A percentile compares a stretch with the other conserved stretches of the same genome.
These are phyloP conservation scores for Leccinum pachyderme DNA, from an alignment of 1,284 basidiomycete species.

Conservation along the genomic window DNA sequence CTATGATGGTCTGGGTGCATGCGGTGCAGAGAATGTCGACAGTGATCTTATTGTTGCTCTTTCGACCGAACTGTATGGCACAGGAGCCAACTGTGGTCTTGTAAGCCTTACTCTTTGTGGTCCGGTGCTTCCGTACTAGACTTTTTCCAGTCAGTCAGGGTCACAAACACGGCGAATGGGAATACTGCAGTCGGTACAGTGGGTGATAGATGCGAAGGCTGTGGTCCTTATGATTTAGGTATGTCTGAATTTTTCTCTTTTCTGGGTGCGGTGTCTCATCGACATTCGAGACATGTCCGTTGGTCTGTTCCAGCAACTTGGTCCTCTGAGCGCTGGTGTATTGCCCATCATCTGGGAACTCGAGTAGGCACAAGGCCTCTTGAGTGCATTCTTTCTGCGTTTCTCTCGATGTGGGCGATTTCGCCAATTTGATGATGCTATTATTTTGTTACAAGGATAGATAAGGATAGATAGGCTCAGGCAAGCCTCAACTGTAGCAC, in stretches of 20 bases:
- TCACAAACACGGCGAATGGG: constrained; percentile 46
- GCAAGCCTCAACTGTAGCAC: constrained; percentile 22
- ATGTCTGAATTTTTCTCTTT: constrained; percentile 15
- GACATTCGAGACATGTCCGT: constrained; percentile 52
- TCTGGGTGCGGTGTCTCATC: constrained; percentile 3
- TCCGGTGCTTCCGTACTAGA: constrained; percentile 8
- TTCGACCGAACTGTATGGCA: constrained; percentile 41
- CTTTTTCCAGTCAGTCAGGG: constrained; percentile 43
- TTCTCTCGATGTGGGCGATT: background rate
- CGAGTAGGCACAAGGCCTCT: constrained; percentile 40
- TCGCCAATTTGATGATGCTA: constrained; percentile 11
- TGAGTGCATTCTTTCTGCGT: constrained; percentile 9
- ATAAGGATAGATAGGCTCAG: constrained; percentile 9
- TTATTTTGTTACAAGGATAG: constrained; percentile 9
- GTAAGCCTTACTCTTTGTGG: constrained; percentile 30
- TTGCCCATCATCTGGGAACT: constrained; percentile 53
- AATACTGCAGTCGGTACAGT: constrained; percentile 41
- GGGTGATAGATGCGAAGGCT: constrained; percentile 48
- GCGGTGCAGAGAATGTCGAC: constrained; percentile 41
- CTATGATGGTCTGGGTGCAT: constrained; percentile 46
- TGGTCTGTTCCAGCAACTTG: constrained; percentile 44
- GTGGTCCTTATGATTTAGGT: constrained; percentile 47
- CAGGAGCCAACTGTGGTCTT: constrained; percentile 46
- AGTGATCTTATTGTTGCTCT: constrained; percentile 49
- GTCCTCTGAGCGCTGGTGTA: constrained; percentile 40